Conservation (phyloP, 768 basidiomycete species). For the Tylopilus cervinicoccineus region DNA sequence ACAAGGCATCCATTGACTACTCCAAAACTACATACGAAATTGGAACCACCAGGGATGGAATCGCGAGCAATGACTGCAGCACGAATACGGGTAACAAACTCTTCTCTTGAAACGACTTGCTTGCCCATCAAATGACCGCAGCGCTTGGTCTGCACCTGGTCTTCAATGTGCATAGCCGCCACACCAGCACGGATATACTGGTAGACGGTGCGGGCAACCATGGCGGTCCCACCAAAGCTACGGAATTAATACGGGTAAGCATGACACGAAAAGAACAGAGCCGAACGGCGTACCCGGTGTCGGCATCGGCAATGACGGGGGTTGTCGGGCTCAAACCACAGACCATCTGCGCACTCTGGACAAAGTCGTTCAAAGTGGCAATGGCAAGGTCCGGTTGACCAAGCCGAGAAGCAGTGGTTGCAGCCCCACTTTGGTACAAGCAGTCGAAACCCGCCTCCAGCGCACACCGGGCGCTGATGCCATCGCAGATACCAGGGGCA, state of each 20-base stretch:
- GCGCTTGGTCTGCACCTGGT: slow-evolving; percentile 77
- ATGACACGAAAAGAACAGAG: neutral
- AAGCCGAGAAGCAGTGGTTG: slow-evolving; percentile 74
- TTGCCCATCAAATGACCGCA: slow-evolving; percentile 80
- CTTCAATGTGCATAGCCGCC: slow-evolving; percentile 75
- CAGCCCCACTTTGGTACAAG: slow-evolving; percentile 77
- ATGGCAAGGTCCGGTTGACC: slow-evolving; percentile 79
- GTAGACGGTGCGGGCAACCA: slow-evolving; percentile 72
- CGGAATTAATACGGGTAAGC: slow-evolving; percentile 5
- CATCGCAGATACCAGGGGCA: slow-evolving; percentile 78
- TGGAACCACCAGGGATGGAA: slow-evolving; percentile 67
- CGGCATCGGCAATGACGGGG: slow-evolving; percentile 77
- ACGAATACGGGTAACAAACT: slow-evolving; percentile 68
- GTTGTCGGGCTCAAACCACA: slow-evolving; percentile 58
- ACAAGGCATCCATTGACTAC: neutral
- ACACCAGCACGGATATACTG: slow-evolving; percentile 68
- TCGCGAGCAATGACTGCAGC: slow-evolving; percentile 77
- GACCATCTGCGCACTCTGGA: slow-evolving; percentile 67
- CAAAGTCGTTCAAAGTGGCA: slow-evolving; percentile 75
- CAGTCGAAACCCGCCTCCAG: slow-evolving; percentile 77
- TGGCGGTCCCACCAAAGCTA: slow-evolving; percentile 69
- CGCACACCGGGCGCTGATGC: slow-evolving; percentile 76
- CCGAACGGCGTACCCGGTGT: slow-evolving; percentile 53
- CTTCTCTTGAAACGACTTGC: slow-evolving; percentile 76
- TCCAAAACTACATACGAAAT: slow-evolving; percentile 48